Evolutionary conservation across 106 monocot species (phyloP), one percentile per base, ranked within the genome.

Genomic region (Ottelia alismoides): DNA sequence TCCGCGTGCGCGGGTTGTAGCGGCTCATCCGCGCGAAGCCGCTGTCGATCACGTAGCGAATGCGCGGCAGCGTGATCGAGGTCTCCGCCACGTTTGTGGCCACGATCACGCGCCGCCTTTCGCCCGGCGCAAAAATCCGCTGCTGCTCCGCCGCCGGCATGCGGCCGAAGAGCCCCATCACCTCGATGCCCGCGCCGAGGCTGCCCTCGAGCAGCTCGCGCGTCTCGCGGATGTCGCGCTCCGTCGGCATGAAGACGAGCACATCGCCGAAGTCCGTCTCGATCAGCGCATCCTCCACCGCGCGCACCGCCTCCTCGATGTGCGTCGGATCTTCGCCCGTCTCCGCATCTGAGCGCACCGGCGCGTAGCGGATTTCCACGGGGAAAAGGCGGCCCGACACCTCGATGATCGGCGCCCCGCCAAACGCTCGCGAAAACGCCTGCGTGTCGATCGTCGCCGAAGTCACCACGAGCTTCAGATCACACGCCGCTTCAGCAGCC

Each of bases 391-490:
- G 68, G 11, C 86, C 86, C n/a, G n/a, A n/a, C n/a, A n/a, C n/a
- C n/a, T n/a, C n/a, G n/a, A n/a, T n/a, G n/a, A n/a, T n/a, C 31
- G 86, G 80, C 23, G 81, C 81, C 19, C 74, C 68, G 74, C 81
- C 80, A 60, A 87, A 87, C 45, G 78, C 81, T 22, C 81, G 65
- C 14, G 86, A 81, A 56, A 85, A 87, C 51, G 81, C 81, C 19
- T 87, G 64, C 1, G 86, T 81, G 63, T 87, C 81, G 31, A 87
- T 50, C 27, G 81, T 87, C 5, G 86, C 86, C 68, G 86, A 87
- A 28, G 86, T 87, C 20, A 87, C 86, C 35, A 87, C 81, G 52
- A 87, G 81, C 62, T 87, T 87, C 35, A 87, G 81, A 50, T 87
- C 21, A 77, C 71, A 30, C 86, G 60, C 28, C 69, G 74, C 21